Conservation (phyloP, 345 rosid species). For the Fremontodendron californicum region DNA sequence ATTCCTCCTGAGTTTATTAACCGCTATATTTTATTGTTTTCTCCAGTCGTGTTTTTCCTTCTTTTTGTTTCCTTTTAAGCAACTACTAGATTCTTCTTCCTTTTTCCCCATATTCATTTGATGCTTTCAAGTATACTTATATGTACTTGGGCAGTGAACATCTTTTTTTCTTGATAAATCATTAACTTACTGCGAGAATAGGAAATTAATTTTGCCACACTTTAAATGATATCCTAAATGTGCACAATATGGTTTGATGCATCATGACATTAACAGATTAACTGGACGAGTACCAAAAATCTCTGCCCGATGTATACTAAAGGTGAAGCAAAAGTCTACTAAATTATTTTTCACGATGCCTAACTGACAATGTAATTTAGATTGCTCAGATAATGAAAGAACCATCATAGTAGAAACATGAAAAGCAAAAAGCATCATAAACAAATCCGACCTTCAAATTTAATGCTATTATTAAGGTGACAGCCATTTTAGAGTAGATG, state of each 20-base stretch:
- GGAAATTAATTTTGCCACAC: background rate
- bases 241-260: background rate
- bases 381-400: background rate
- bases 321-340: background rate
- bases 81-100: background rate
- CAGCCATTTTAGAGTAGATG: background rate
- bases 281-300: background rate
- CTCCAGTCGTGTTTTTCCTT: background rate
- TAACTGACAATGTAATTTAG: background rate
- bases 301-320: constrained; percentile 2
- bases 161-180: background rate
- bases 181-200: background rate
- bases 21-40: background rate
- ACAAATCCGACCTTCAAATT: background rate
- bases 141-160: background rate
- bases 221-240: background rate
- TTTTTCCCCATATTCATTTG: background rate
- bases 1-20: background rate
- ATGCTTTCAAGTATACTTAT: background rate
- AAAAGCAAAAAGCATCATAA: background rate
- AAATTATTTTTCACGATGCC: background rate
- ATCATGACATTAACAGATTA: background rate
- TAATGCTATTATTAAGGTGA: background rate
- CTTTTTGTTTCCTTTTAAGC: background rate
- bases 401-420: background rate